Conservation (phyloP, 2,329 filamentous ascomycete species). For the Beauveria bassiana region DNA sequence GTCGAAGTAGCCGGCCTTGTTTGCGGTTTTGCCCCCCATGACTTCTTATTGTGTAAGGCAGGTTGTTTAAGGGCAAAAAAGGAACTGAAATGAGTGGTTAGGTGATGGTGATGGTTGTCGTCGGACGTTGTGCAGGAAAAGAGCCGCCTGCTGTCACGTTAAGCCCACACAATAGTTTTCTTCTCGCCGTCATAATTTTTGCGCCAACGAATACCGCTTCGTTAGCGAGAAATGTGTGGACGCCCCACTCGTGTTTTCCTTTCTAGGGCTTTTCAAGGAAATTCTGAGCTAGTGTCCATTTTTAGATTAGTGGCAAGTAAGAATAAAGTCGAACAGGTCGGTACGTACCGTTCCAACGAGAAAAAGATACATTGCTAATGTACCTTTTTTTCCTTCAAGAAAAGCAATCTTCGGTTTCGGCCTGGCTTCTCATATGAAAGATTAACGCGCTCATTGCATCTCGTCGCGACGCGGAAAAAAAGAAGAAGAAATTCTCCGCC, state of each 20-base stretch:
- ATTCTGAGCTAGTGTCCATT: neutral
- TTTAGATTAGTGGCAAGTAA: neutral
- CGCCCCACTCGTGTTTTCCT: neutral
- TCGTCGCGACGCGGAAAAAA: neutral
- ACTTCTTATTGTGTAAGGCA: conserved; percentile 92
- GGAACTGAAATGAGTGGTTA: conserved; percentile 7
- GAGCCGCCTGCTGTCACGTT: neutral
- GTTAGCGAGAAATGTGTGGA: conserved; percentile 10
- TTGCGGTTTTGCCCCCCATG: conserved; percentile 95
- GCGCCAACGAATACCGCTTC: neutral
- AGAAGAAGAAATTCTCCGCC: neutral
- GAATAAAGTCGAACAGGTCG: neutral
- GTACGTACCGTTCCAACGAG: neutral
- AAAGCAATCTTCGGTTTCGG: neutral
- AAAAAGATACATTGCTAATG: conserved; percentile 23
- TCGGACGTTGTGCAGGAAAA: conserved; percentile 4
- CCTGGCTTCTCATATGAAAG: conserved; percentile 1
- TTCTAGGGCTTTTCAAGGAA: conserved; percentile 1
- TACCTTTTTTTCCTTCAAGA: conserved; percentile 24
- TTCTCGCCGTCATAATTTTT: neutral
- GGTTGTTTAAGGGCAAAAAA: conserved; percentile 90
- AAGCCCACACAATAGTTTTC: neutral
- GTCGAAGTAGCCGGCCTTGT: conserved; percentile 97
- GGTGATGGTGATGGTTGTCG: conserved; percentile 4
- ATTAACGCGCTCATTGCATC: neutral